Percentiles rank a stretch among this genome's conserved stretches.
Conservation (phyloP, 2,329 filamentous ascomycete species). For the Cylindrodendrum hubeiense region DNA sequence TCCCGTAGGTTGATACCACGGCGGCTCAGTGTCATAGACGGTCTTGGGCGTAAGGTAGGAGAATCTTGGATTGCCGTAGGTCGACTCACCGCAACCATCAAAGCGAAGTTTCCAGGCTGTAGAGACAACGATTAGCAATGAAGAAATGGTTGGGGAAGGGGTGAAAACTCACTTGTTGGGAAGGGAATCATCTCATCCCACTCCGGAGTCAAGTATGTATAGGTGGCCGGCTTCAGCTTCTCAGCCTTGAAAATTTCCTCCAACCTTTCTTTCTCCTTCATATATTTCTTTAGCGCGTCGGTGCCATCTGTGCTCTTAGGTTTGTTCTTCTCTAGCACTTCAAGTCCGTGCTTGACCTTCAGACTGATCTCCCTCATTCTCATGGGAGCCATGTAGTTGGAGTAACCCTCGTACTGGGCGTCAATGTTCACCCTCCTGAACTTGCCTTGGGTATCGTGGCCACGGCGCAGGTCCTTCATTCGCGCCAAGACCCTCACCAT, state of each 20-base stretch:
- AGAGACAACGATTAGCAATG: too few species aligned
- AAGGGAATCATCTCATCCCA: constrained; percentile 42
- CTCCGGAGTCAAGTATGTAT: constrained; percentile 35
- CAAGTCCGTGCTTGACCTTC: too few species aligned
- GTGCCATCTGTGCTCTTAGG: too few species aligned
- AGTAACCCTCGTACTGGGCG: constrained; percentile 25
- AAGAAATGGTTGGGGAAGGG: too few species aligned
- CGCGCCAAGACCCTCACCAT: constrained; percentile 35
- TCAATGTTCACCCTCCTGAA: constrained; percentile 33
- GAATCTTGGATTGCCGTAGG: constrained; percentile 9
- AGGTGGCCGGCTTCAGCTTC: constrained; percentile 23
- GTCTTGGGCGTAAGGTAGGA: background rate
- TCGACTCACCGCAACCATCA: constrained; percentile 27
- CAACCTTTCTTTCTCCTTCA: too few species aligned
- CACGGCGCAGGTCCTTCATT: constrained; percentile 32
- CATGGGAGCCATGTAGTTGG: constrained; percentile 40
- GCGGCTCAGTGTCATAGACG: too few species aligned
- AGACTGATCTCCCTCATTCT: constrained; percentile 16
- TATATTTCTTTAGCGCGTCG: too few species aligned
- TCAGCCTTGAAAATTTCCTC: constrained; percentile 16
- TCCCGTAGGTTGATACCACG: constrained; percentile 19
- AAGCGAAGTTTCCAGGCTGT: constrained; percentile 29
- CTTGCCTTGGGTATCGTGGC: constrained; percentile 26
- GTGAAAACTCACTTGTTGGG: too few species aligned
- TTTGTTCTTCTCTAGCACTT: too few species aligned